Percentiles rank a stretch among this genome's conserved stretches.
These are phyloP conservation scores for Ascochyta clinopodiicola DNA, from an alignment of 2,329 filamentous ascomycete species.

Conservation along the genomic window DNA sequence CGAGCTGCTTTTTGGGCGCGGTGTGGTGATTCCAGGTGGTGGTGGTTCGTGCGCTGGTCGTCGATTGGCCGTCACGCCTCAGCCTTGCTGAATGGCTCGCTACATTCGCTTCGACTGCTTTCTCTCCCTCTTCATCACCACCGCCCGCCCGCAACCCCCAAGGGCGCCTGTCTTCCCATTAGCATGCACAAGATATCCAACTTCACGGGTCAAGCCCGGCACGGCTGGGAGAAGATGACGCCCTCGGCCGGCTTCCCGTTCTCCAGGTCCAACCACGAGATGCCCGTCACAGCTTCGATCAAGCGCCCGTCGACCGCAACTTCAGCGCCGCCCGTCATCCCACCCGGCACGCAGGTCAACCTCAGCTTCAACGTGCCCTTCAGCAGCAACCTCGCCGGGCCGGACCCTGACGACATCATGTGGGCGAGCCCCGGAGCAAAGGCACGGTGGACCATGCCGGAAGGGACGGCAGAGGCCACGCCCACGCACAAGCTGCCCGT, in stretches of 20 bases:
- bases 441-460: conserved; percentile 90
- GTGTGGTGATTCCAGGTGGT: conserved; percentile 21
- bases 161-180: conserved; percentile 32
- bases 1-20: conserved; percentile 8
- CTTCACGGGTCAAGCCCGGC: conserved; percentile 69
- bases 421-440: conserved; percentile 89
- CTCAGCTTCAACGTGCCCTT: conserved; percentile 98
- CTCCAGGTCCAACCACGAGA: conserved; percentile 65
- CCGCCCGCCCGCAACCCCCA: conserved; percentile 34
- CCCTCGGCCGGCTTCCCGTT: conserved; percentile 67
- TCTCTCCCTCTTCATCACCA: conserved; percentile 32
- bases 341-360: conserved; percentile 80
- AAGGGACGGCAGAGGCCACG: conserved; percentile 82
- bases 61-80: conserved; percentile 18
- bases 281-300: conserved; percentile 58
- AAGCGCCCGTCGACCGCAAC: conserved; percentile 62
- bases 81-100: conserved; percentile 24
- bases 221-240: conserved; percentile 73
- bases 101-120: conserved; percentile 22
- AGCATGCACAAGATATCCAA: conserved; percentile 73
- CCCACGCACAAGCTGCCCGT: conserved; percentile 91
- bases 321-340: conserved; percentile 66
- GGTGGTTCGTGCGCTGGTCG: conserved; percentile 7
- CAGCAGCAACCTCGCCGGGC: conserved; percentile 87
- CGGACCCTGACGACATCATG: conserved; percentile 92